These are phyloP conservation scores for Neocucurbitaria cava DNA, from an alignment of 2,329 filamentous ascomycete species.

Conservation along the genomic window DNA sequence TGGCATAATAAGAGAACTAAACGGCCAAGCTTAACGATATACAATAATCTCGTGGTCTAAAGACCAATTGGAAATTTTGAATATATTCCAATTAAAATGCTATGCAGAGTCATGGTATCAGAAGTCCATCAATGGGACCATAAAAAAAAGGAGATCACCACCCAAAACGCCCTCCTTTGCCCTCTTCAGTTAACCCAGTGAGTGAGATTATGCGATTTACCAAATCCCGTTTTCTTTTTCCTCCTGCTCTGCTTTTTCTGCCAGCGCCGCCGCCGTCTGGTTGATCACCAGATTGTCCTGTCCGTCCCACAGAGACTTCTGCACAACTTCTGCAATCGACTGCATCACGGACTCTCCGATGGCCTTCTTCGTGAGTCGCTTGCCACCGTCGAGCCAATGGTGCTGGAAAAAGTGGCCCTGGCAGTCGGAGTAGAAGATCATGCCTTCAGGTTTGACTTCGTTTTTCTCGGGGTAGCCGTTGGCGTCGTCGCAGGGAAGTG, in stretches of 20 bases:
- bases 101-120: too few relatives aligned
- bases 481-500: slow-evolving; percentile 39
- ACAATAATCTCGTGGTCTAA: not conserved
- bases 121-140: too few relatives aligned
- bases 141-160: too few relatives aligned
- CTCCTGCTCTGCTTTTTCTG: not conserved
- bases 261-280: not conserved
- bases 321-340: not conserved
- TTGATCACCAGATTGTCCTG: not conserved
- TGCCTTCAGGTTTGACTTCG: slow-evolving; percentile 1
- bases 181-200: too few relatives aligned
- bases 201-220: too few relatives aligned
- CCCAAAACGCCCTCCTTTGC: too few relatives aligned
- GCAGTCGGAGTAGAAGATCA: slow-evolving; percentile 18
- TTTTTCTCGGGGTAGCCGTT: slow-evolving; percentile 31
- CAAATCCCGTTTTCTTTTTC: not conserved
- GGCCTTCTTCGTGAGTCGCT: not conserved
- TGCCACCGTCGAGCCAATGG: slow-evolving; percentile 14
- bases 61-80: too few relatives aligned
- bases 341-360: not conserved
- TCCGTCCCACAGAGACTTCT: not conserved
- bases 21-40: not conserved
- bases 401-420: slow-evolving; percentile 28
- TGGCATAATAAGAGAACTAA: not conserved
- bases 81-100: too few relatives aligned